These are phyloP conservation scores for Xylaria sp. DNA, from an alignment of 495 filamentous ascomycete species.

Conservation along the genomic window DNA sequence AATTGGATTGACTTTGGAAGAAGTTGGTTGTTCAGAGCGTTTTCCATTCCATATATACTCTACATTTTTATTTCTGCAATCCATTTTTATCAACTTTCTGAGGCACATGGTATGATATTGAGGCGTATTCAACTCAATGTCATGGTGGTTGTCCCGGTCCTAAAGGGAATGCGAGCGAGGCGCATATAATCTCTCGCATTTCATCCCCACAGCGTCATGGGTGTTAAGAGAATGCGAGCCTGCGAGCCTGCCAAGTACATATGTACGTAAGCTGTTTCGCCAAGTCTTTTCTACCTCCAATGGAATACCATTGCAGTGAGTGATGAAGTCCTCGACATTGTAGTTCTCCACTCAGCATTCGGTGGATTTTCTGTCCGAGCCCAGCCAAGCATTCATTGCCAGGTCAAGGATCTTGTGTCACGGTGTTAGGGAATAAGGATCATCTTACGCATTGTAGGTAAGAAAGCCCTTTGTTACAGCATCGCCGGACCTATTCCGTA, in stretches of 20 bases:
- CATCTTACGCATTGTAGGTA: background rate
- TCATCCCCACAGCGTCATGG: background rate
- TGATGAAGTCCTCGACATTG: background rate
- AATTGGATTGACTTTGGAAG: background rate
- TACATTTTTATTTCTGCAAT: background rate
- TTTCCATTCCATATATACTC: constrained; percentile 5
- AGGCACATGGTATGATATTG: background rate
- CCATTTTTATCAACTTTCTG: background rate
- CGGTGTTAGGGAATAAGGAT: background rate
- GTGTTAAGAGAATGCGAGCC: constrained; percentile 11
- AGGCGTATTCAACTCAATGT: background rate
- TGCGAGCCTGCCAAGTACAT: too few relatives aligned
- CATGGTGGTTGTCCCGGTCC: background rate
- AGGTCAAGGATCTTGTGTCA: background rate
- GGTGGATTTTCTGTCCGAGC: constrained; percentile 1
- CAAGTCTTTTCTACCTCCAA: background rate
- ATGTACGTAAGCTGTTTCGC: background rate
- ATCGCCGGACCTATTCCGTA: background rate
- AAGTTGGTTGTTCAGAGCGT: background rate
- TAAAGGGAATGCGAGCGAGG: background rate
- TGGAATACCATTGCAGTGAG: too few relatives aligned
- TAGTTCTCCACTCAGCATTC: background rate
- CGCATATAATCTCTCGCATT: background rate
- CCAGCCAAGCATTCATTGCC: background rate
- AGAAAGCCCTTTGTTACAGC: background rate